Conservation (phyloP, 2,329 filamentous ascomycete genomes). For the Lecanoromycetidae sp. region DNA sequence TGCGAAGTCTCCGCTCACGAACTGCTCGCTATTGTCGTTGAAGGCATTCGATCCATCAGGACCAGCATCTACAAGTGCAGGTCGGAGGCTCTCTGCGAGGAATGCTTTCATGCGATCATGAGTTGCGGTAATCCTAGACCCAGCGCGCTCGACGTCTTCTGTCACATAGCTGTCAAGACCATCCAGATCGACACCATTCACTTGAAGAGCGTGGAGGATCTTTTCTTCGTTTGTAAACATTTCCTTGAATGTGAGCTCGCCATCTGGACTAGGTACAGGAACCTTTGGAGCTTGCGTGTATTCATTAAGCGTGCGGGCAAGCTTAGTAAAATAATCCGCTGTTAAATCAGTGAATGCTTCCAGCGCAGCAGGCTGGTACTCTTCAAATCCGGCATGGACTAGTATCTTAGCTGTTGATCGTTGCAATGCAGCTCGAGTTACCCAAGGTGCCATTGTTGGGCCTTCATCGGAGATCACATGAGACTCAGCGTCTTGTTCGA, state of each 20-base stretch:
- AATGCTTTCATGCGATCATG: slow-evolving; percentile 93
- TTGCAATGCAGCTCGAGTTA: slow-evolving; percentile 73
- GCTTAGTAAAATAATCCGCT: slow-evolving; percentile 76
- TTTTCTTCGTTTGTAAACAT: slow-evolving; percentile 76
- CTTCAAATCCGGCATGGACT: slow-evolving; percentile 92
- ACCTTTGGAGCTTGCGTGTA: slow-evolving; percentile 76
- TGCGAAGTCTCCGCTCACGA: slow-evolving; percentile 90
- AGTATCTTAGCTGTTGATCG: slow-evolving; percentile 89
- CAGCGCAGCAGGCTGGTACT: slow-evolving; percentile 86
- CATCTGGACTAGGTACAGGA: slow-evolving; percentile 29
- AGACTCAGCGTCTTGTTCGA: slow-evolving; percentile 75
- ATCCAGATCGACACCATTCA: slow-evolving; percentile 73
- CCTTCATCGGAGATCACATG: slow-evolving; percentile 82
- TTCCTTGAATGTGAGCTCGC: slow-evolving; percentile 42
- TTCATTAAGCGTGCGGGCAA: slow-evolving; percentile 64
- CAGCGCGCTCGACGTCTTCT: slow-evolving; percentile 82
- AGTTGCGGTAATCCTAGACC: slow-evolving; percentile 64
- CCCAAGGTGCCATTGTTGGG: slow-evolving; percentile 70
- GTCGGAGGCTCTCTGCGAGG: slow-evolving; percentile 82
- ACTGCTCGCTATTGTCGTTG: slow-evolving; percentile 93
- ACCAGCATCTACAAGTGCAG: slow-evolving; percentile 68
- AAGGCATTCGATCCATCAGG: slow-evolving; percentile 82
- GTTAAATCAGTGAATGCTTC: slow-evolving; percentile 84
- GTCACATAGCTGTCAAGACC: slow-evolving; percentile 74
- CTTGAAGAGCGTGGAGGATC: slow-evolving; percentile 70